phyloP scores from a whole-genome alignment of 192 early-diverging fungal species.

The Umbelopsis sp. region DNA sequence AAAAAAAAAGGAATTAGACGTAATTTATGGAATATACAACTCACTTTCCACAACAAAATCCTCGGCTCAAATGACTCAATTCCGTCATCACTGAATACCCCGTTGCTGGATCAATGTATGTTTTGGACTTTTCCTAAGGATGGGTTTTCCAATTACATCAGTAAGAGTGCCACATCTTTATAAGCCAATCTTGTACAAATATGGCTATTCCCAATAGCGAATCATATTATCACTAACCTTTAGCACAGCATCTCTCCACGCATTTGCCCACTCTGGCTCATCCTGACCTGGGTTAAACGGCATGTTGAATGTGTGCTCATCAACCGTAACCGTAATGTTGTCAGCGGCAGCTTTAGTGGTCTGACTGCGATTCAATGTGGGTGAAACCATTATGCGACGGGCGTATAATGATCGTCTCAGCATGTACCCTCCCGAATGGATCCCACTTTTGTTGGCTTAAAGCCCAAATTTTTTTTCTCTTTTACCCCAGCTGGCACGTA shows the following conservation, averaged over 20 bases:
- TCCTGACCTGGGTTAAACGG: slow-evolving; percentile 1
- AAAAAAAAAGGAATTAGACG: no score
- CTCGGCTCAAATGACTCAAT: slow-evolving; percentile 57
- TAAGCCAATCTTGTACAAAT: background rate
- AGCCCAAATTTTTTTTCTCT: no score
- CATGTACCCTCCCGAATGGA: background rate
- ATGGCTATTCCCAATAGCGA: background rate
- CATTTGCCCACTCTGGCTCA: slow-evolving; percentile 13
- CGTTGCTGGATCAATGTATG: slow-evolving; percentile 67
- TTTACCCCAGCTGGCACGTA: no score
- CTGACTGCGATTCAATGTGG: background rate
- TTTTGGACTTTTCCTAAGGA: slow-evolving; percentile 44
- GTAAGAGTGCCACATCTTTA: background rate
- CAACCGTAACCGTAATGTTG: background rate
- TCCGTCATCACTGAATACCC: slow-evolving; percentile 70
- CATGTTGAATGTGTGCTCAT: background rate
- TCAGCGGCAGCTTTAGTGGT: background rate
- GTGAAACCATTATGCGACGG: slow-evolving; percentile 5
- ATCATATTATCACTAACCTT: background rate
- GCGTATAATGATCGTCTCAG: background rate
- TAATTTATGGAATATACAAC: background rate
- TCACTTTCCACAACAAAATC: slow-evolving; percentile 66
- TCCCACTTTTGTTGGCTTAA: no score
- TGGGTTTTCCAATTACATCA: background rate
- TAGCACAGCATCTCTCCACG: slow-evolving; percentile 9